Conservation (phyloP, 208 protist species). For the Crithidia bombi region DNA sequence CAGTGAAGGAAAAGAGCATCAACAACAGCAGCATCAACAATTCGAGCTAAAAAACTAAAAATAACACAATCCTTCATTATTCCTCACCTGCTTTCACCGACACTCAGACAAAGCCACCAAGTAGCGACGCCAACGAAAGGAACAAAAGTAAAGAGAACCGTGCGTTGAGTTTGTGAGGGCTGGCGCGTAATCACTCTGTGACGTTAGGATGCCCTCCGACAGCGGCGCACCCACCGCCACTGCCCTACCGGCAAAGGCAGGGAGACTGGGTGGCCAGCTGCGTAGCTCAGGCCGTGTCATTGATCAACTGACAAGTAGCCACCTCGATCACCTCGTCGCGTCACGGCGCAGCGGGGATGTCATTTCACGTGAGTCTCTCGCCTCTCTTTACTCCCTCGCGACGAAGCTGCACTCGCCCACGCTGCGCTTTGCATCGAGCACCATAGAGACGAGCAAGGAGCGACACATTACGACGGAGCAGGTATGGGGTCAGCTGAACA, state of each 20-base stretch:
- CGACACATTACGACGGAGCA: slow-evolving; percentile 84
- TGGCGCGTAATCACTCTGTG: too few species aligned
- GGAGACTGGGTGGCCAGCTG: slow-evolving; percentile 21
- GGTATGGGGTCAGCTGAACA: slow-evolving; percentile 88
- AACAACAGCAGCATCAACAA: too few species aligned
- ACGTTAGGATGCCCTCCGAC: slow-evolving; percentile 13
- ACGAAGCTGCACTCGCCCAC: slow-evolving; percentile 74
- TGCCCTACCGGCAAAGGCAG: slow-evolving; percentile 3
- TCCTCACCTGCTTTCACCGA: too few species aligned
- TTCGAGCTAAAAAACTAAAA: too few species aligned
- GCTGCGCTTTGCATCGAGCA: slow-evolving; percentile 61
- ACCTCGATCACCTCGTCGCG: slow-evolving; percentile 52
- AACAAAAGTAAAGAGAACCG: too few species aligned
- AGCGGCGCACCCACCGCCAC: not conserved
- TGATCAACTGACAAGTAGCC: slow-evolving; percentile 30
- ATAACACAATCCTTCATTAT: too few species aligned
- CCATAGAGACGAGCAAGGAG: slow-evolving; percentile 60
- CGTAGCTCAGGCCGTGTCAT: slow-evolving; percentile 37
- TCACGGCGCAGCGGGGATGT: slow-evolving; percentile 45
- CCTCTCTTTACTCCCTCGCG: slow-evolving; percentile 75
- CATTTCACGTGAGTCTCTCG: slow-evolving; percentile 63
- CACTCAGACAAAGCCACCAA: too few species aligned
- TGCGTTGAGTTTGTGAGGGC: too few species aligned
- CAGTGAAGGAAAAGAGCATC: too few species aligned
- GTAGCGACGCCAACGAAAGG: too few species aligned